These are phyloP conservation scores for Cinnamomum chago DNA, from an alignment of 164 flowering plant species.

Conservation along the genomic window DNA sequence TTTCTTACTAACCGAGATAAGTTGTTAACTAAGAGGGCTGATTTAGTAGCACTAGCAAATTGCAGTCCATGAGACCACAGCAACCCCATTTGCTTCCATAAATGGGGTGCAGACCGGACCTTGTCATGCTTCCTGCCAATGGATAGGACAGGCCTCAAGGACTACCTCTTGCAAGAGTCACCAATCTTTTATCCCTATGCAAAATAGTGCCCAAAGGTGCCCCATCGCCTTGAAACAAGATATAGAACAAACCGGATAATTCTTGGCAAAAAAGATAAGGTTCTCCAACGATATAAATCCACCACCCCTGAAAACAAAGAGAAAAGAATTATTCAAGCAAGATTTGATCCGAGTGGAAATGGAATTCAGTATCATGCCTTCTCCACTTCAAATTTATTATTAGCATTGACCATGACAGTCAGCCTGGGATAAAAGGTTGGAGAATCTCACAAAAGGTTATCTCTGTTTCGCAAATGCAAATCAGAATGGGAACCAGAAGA, in stretches of 20 bases:
- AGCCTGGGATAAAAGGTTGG: background rate
- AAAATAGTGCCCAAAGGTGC: background rate
- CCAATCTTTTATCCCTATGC: background rate
- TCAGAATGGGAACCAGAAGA: background rate
- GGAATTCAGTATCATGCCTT: background rate
- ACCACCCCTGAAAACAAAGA: slow-evolving; percentile 67
- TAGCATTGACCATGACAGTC: background rate
- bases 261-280: slow-evolving; percentile 78
- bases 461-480: background rate
- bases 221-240: background rate
- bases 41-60: no score
- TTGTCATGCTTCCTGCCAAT: no score
- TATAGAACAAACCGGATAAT: slow-evolving; percentile 63
- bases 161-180: no score
- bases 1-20: no score
- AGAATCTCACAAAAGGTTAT: background rate
- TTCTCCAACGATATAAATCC: slow-evolving; percentile 89
- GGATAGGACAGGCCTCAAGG: no score
- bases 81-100: no score
- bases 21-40: no score
- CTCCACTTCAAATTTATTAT: background rate
- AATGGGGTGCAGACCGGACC: no score
- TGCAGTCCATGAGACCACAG: no score
- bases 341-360: background rate
- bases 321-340: background rate